phyloP scores from a whole-genome alignment of 768 basidiomycete species.

The Lactarius trivialis region DNA sequence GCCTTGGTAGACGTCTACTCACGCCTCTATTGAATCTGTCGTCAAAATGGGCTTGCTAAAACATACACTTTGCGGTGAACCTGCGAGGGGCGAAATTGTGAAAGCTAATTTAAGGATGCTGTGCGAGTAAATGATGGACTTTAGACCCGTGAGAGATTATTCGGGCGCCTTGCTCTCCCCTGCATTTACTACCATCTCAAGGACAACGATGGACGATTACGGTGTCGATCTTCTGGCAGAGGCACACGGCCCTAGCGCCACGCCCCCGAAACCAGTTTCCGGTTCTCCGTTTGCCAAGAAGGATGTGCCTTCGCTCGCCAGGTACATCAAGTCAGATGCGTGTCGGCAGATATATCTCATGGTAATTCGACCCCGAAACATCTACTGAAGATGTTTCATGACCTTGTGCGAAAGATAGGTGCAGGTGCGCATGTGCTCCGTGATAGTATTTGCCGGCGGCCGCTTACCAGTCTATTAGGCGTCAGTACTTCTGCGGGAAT shows the following conservation, averaged over 20 bases:
- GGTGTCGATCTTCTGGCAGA: conserved; percentile 3
- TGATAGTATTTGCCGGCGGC: neutral
- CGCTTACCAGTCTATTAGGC: conserved; percentile 34
- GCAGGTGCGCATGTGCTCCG: conserved; percentile 16
- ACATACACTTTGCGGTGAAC: neutral
- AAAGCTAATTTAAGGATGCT: neutral
- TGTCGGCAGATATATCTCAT: conserved; percentile 30
- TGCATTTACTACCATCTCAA: neutral
- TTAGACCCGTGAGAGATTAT: neutral
- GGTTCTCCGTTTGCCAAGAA: conserved; percentile 10
- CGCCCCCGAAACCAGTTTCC: neutral
- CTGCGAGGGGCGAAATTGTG: neutral
- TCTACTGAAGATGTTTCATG: neutral
- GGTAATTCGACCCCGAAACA: conserved; percentile 22
- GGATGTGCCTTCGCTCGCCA: conserved; percentile 25
- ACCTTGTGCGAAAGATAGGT: conserved; percentile 13
- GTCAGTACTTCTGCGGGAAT: conserved; percentile 78
- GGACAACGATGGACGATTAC: conserved; percentile 12
- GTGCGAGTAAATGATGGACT: neutral
- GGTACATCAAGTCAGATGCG: conserved; percentile 28
- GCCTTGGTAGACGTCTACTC: neutral
- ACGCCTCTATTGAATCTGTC: neutral
- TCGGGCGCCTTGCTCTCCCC: neutral
- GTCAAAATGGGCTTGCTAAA: neutral
- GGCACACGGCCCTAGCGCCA: neutral